Base-by-base conservation (phyloP, 1,284 basidiomycete genomes). In the Amylostereum areolatum region DNA sequence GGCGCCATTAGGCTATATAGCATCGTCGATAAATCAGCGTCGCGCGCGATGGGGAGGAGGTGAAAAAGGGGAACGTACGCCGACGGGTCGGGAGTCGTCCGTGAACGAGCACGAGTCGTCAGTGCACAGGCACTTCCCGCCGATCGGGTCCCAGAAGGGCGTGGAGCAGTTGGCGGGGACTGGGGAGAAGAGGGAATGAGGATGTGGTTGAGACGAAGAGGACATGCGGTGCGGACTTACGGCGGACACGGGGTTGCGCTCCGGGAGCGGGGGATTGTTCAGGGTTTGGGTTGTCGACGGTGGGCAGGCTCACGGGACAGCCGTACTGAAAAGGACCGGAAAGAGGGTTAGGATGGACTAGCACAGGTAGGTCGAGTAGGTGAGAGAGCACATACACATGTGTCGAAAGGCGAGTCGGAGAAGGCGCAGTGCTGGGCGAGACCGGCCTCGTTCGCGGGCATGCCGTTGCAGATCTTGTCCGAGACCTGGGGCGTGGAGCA, bases 71-170 rank as follows among this genome's bases (percentile, higher is more conserved):
- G n/a, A 8, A 70, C 80, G 40, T 66, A 83, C 81, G 49, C 84
- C 85, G 50, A 90, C 84, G 4, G 85, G 77, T 50, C 81, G 69
- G 9, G 83, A 79, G 46, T 73, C 63, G 57, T 89, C 85, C 4
- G 63, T 65, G 63, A 89, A 89, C 2, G 72, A 66, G 63, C 87
- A 89, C 1, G 64, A 66, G 45, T 55, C 57, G 2, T 75, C 73
- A 1, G 66, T 73, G 66, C 85, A 89, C 47, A 83, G 67, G 57
- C 87, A 90, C 45, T 72, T 66, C 57, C 78, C 81, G 27, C 58
- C 71, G 51, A 89, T 75, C 4, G 87, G 86, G 65, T 89, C 85
- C 84, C 83, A 89, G 73, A 86, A 88, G 2, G 85, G 73, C 5
- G 87, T 89, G 7, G 82, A 83, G 65, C 88, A 91, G 70, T 88